phyloP scores from a whole-genome alignment of 768 basidiomycete species.

The Suillus alpinus region DNA sequence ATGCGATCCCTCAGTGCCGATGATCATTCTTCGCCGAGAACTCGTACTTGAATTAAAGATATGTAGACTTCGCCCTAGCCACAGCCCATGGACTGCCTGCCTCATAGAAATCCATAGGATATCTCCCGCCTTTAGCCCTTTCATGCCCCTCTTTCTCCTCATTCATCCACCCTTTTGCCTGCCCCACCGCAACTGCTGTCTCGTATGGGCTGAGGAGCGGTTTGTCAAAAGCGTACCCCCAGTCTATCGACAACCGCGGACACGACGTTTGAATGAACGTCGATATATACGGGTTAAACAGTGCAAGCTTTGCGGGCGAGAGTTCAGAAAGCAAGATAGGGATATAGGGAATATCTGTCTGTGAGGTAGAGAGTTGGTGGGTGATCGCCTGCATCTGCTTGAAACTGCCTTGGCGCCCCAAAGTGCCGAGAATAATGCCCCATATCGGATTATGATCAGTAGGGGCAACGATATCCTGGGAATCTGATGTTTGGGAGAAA shows the following conservation, averaged over 20 bases:
- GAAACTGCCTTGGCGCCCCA: slow-evolving; percentile 92
- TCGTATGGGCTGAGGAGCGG: slow-evolving; percentile 95
- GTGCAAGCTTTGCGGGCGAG: slow-evolving; percentile 88
- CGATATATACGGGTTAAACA: slow-evolving; percentile 79
- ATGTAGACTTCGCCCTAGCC: slow-evolving; percentile 55
- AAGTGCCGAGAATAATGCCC: slow-evolving; percentile 92
- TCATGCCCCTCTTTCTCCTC: slow-evolving; percentile 23
- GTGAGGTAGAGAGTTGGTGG: slow-evolving; percentile 57
- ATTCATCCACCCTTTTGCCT: slow-evolving; percentile 65
- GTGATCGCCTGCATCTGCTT: slow-evolving; percentile 86
- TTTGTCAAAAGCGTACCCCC: slow-evolving; percentile 93
- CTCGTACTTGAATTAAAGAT: slow-evolving; percentile 16
- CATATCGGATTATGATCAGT: slow-evolving; percentile 43
- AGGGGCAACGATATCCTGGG: slow-evolving; percentile 6
- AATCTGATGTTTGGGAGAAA: slow-evolving; percentile 12
- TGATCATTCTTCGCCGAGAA: background rate
- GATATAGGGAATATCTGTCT: slow-evolving; percentile 66
- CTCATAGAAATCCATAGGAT: slow-evolving; percentile 97
- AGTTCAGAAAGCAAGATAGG: slow-evolving; percentile 94
- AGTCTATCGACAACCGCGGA: slow-evolving; percentile 94
- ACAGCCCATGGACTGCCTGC: slow-evolving; percentile 76
- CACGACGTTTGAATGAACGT: slow-evolving; percentile 96
- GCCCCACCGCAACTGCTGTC: slow-evolving; percentile 75
- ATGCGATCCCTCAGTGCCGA: background rate
- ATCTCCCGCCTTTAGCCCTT: slow-evolving; percentile 35